Evolutionary conservation across 805 yeast genomes (phyloP).

Genomic region (Suhomyces tanzawaensis): DNA sequence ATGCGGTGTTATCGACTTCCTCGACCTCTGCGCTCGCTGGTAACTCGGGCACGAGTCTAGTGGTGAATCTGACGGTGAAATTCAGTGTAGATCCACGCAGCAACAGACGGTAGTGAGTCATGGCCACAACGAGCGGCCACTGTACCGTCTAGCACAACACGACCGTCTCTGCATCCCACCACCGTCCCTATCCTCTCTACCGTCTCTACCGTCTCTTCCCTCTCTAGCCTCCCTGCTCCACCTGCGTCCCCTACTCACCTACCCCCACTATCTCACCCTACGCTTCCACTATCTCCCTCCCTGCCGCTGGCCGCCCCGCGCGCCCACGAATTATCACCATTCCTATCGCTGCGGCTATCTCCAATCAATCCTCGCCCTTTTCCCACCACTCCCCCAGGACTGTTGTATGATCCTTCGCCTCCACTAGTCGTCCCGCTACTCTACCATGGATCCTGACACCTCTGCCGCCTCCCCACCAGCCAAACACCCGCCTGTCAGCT

Average conservation of each 20-base stretch:
- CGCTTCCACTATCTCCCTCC: not conserved
- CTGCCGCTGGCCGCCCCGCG: not conserved
- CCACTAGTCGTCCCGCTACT: not conserved
- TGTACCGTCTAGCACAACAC: no score
- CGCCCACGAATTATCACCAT: not conserved
- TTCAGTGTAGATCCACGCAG: no score
- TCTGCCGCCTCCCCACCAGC: constrained; percentile 1
- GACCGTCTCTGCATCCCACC: no score
- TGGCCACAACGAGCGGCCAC: no score
- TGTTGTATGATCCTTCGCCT: not conserved
- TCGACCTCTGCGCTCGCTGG: no score
- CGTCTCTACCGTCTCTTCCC: not conserved
- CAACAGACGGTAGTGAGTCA: no score
- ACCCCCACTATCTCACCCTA: not conserved
- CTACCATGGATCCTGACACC: constrained; percentile 4
- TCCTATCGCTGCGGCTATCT: no score
- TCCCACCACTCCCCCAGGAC: no score
- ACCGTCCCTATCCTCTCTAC: not conserved
- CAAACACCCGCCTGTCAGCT: constrained; percentile 25
- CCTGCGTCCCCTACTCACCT: not conserved
- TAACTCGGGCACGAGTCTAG: no score
- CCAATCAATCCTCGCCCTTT: no score
- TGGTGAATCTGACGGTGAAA: no score
- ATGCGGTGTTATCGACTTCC: no score
- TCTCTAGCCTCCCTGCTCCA: not conserved